These are phyloP conservation scores for Moelleriella libera DNA, from an alignment of 2,329 filamentous ascomycete species.

Conservation along the genomic window DNA sequence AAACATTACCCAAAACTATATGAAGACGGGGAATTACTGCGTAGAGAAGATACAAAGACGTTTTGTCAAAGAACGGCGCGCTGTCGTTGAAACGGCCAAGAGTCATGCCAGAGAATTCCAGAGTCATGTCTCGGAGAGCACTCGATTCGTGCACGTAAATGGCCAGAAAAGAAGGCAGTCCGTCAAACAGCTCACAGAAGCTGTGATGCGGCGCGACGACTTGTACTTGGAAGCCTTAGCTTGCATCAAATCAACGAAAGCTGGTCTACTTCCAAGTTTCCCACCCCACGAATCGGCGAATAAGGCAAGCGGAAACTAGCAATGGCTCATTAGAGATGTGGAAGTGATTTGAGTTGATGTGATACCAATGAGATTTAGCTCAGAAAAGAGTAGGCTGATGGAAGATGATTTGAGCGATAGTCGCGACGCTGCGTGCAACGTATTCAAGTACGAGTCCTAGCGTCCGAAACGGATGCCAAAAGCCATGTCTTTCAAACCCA, in stretches of 20 bases:
- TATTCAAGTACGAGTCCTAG: too few species aligned
- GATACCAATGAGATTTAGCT: too few species aligned
- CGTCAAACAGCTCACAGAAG: neutral
- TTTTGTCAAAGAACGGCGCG: neutral
- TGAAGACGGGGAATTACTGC: neutral
- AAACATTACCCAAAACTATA: neutral
- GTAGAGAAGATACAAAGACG: neutral
- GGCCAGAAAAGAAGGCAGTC: neutral
- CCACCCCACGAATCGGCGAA: too few species aligned
- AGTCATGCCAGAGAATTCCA: neutral
- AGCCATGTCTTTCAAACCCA: too few species aligned
- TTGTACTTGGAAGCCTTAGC: neutral
- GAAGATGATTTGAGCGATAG: too few species aligned
- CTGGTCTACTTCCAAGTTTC: too few species aligned
- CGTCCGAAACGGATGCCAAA: too few species aligned
- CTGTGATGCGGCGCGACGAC: neutral
- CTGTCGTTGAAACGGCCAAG: neutral
- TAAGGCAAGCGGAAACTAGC: too few species aligned
- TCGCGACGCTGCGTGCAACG: too few species aligned
- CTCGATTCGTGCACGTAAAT: neutral
- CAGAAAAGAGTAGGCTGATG: too few species aligned
- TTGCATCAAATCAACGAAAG: neutral
- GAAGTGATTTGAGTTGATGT: too few species aligned
- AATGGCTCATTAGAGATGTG: too few species aligned
- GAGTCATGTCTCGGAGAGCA: neutral